Percentiles rank a stretch among this genome's conserved stretches.
Evolutionary conservation across 805 yeast genomes (phyloP).

Genomic region (Saccharomyces paradoxus): DNA sequence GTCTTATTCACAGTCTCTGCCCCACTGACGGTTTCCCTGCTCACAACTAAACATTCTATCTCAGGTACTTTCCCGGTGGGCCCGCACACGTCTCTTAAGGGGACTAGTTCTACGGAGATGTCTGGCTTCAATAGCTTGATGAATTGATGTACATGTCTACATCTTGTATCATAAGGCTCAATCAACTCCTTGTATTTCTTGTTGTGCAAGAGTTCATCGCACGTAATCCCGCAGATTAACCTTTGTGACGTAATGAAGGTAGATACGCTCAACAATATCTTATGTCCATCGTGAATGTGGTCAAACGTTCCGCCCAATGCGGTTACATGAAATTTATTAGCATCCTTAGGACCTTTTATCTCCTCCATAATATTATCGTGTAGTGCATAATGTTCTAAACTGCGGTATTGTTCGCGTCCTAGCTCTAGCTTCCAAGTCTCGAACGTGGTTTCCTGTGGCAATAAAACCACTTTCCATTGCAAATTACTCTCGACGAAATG

Average conservation of each 20-base stretch:
- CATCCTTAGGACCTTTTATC: conserved; percentile 13
- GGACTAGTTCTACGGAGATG: conserved; percentile 43
- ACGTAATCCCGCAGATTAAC: conserved; percentile 80
- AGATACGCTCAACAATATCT: conserved; percentile 67
- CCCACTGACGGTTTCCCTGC: conserved; percentile 72
- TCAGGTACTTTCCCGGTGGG: conserved; percentile 74
- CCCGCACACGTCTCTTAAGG: conserved; percentile 83
- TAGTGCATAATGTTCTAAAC: conserved; percentile 1
- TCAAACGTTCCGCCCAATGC: conserved; percentile 97
- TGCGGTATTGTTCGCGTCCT: background rate
- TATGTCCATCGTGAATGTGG: conserved; percentile 93
- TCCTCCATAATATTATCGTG: background rate
- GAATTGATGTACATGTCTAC: conserved; percentile 40
- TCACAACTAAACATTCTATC: conserved; percentile 73
- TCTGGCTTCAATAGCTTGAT: conserved; percentile 40
- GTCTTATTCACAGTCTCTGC: conserved; percentile 63
- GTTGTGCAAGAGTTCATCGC: conserved; percentile 58
- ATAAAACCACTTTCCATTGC: background rate
- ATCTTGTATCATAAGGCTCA: conserved; percentile 50
- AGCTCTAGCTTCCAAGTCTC: background rate
- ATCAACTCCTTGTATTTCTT: conserved; percentile 64
- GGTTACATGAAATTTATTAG: conserved; percentile 28
- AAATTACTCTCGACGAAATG: background rate
- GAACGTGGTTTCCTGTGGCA: background rate
- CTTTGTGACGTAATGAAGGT: conserved; percentile 47